phyloP scores from a whole-genome alignment of 345 rosid genomes.

The Iberis pinnata region DNA sequence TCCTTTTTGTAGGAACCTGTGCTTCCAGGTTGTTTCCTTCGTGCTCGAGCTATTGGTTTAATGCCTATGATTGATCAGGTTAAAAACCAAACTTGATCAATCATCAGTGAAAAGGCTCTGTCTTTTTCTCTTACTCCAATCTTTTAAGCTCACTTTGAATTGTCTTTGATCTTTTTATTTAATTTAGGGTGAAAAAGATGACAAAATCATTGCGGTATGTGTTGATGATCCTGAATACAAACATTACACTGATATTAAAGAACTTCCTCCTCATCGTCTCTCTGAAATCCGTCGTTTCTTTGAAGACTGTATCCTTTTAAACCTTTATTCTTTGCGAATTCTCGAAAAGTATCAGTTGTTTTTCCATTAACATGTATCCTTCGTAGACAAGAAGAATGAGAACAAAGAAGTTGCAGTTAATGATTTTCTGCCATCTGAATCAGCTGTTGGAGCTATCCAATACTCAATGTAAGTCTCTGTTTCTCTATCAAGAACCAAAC shows the following conservation, averaged over 20 bases:
- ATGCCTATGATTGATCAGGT: slow-evolving; percentile 99
- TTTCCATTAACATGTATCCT: slow-evolving; percentile 20
- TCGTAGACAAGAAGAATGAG: slow-evolving; percentile 94
- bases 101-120: not conserved
- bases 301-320: slow-evolving; percentile 77
- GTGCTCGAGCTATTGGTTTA: slow-evolving; percentile 92
- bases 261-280: slow-evolving; percentile 95
- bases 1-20: slow-evolving; percentile 69
- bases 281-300: slow-evolving; percentile 94
- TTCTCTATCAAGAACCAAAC: slow-evolving; percentile 2
- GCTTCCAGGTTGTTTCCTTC: slow-evolving; percentile 88
- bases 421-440: slow-evolving; percentile 60
- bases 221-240: slow-evolving; percentile 96
- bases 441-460: slow-evolving; percentile 69
- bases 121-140: not conserved
- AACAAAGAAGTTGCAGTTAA: slow-evolving; percentile 97
- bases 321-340: not conserved
- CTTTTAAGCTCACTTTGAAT: not conserved
- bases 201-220: slow-evolving; percentile 94
- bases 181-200: slow-evolving; percentile 91
- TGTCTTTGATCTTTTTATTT: not conserved
- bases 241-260: slow-evolving; percentile 79
- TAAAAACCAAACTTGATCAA: not conserved
- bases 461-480: slow-evolving; percentile 67
- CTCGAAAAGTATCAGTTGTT: not conserved